Conservation (phyloP, 768 basidiomycete genomes). For the Mycena floridula region DNA sequence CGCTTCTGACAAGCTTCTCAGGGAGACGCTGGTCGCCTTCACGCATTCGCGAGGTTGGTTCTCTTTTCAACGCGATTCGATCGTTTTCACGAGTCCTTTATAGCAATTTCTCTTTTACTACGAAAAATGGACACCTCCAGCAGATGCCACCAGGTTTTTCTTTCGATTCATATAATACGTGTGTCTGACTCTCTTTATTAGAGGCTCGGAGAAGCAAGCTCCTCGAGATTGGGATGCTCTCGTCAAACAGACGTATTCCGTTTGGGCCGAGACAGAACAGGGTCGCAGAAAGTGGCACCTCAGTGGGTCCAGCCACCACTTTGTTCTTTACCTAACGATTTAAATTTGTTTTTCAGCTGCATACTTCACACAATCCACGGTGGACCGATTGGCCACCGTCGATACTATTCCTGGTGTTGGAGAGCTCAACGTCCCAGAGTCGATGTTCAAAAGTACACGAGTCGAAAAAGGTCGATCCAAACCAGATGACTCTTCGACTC, state of each 20-base stretch:
- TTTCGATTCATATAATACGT: no score
- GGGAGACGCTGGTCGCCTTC: conserved; percentile 77
- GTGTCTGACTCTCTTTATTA: no score
- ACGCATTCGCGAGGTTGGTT: conserved; percentile 61
- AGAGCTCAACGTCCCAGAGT: conserved; percentile 59
- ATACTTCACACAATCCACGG: conserved; percentile 74
- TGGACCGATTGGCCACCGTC: conserved; percentile 65
- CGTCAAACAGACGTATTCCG: conserved; percentile 83
- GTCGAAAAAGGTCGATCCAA: conserved; percentile 44
- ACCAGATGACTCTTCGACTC: conserved; percentile 22
- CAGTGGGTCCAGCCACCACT: conserved; percentile 42
- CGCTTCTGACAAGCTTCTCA: no score
- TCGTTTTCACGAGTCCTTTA: conserved; percentile 9
- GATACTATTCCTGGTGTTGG: conserved; percentile 58
- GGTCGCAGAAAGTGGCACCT: conserved; percentile 79
- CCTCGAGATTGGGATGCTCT: conserved; percentile 61
- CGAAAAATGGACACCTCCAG: conserved; percentile 55
- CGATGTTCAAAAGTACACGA: conserved; percentile 64
- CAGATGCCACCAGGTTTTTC: conserved; percentile 26
- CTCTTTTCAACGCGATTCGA: conserved; percentile 1
- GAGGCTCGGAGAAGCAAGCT: conserved; percentile 38
- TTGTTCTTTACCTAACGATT: conserved; percentile 4
- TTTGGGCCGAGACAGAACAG: conserved; percentile 60
- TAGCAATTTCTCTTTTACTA: conserved; percentile 86
- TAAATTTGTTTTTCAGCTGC: conserved; percentile 44